Evolutionary conservation across 73 alveolate species (phyloP).

Genomic region (Symbiodinium pilosum): DNA sequence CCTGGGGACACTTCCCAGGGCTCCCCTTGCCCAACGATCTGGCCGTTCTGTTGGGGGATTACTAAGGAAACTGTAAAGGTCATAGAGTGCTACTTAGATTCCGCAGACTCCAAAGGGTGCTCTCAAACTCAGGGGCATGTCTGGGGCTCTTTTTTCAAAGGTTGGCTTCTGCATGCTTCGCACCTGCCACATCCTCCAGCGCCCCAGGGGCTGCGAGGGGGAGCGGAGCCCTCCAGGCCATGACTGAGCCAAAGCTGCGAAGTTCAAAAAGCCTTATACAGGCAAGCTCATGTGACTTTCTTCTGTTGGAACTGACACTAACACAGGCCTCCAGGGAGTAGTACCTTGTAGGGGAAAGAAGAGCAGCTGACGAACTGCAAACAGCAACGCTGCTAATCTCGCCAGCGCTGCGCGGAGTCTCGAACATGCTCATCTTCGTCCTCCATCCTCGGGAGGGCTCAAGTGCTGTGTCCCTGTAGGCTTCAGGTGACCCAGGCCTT

Average conservation of each 20-base stretch:
- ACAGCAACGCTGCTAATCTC: not conserved
- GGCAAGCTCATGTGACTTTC: not conserved
- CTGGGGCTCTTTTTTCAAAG: too few relatives aligned
- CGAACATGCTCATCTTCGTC: slow-evolving; percentile 91
- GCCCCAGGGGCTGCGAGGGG: not conserved
- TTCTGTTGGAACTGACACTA: not conserved
- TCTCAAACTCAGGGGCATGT: too few relatives aligned
- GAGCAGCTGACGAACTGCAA: too few relatives aligned
- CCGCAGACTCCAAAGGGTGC: too few relatives aligned
- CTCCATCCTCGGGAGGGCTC: slow-evolving; percentile 47
- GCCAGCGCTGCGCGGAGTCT: slow-evolving; percentile 9
- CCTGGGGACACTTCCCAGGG: too few relatives aligned
- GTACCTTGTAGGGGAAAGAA: not conserved
- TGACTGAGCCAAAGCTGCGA: slow-evolving; percentile 11
- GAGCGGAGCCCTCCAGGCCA: not conserved
- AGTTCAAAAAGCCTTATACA: not conserved
- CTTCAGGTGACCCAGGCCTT: not conserved
- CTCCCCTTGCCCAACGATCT: too few relatives aligned
- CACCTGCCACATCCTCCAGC: slow-evolving; percentile 24
- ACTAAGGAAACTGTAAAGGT: too few relatives aligned
- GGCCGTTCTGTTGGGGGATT: too few relatives aligned
- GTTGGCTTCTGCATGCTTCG: not conserved
- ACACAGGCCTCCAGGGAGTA: not conserved
- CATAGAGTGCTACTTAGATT: too few relatives aligned
- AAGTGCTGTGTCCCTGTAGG: not conserved